Conservation (phyloP, 2,329 filamentous ascomycete genomes). For the Fusarium neocosmosporiellum region DNA sequence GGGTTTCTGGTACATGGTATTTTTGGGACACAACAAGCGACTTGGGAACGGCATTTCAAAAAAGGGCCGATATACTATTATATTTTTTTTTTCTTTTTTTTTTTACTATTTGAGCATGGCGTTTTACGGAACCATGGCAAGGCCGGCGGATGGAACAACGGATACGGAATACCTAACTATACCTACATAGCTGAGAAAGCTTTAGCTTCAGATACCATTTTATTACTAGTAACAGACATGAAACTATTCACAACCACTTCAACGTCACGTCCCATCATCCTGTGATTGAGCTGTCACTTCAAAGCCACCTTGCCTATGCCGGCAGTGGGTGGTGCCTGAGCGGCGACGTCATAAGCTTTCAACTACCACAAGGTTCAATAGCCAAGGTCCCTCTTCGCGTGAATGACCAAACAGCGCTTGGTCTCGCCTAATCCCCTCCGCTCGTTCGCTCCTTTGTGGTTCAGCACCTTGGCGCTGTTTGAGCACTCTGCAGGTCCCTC, state of each 20-base stretch:
- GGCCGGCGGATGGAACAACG: constrained; percentile 16
- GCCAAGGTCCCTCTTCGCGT: constrained; percentile 5
- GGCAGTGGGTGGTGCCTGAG: constrained; percentile 10
- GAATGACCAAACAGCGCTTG: neutral
- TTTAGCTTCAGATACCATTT: constrained; percentile 25
- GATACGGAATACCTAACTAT: constrained; percentile 29
- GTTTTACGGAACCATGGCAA: constrained; percentile 24
- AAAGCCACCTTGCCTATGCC: neutral
- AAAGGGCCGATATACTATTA: constrained; percentile 24
- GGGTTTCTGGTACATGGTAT: neutral
- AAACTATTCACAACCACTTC: constrained; percentile 11
- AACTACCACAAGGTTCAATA: constrained; percentile 18
- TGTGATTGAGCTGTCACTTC: constrained; percentile 8
- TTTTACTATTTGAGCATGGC: constrained; percentile 27
- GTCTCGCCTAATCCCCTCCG: neutral
- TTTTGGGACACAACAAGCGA: neutral
- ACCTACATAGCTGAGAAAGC: constrained; percentile 18
- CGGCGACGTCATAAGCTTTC: constrained; percentile 26
- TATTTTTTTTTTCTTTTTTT: constrained; percentile 6
- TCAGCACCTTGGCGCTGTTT: constrained; percentile 19
- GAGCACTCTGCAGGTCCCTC: constrained; percentile 6
- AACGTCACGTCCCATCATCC: neutral
- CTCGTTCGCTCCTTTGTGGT: constrained; percentile 21
- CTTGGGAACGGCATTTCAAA: neutral
- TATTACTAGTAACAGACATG: constrained; percentile 24